Percentiles rank a stretch among this genome's conserved stretches.
Evolutionary conservation across 305 asterid genomes (phyloP).

Genomic region (Ruellia speciosa): DNA sequence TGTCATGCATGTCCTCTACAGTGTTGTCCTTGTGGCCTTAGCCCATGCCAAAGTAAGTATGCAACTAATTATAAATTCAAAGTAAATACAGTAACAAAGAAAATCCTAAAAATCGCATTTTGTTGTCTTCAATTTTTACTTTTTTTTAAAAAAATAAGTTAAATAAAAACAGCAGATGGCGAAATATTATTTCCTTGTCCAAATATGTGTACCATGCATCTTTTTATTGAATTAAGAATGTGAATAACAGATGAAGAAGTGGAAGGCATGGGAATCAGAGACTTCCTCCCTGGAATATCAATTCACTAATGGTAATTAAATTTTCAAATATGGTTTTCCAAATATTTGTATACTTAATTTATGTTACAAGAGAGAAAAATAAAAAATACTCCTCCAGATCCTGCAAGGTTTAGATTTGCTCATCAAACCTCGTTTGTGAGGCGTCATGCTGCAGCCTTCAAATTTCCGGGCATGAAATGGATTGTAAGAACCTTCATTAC

Average conservation of each 20-base stretch:
- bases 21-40: slow-evolving; percentile 41
- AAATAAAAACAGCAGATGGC: neutral
- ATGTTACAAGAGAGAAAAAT: too few species aligned
- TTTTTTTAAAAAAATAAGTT: neutral
- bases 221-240: neutral
- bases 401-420: slow-evolving; percentile 52
- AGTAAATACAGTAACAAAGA: too few species aligned
- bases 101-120: neutral
- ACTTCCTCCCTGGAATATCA: slow-evolving; percentile 59
- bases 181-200: neutral
- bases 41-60: slow-evolving; percentile 54
- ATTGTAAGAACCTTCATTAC: slow-evolving; percentile 29
- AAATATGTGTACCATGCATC: neutral
- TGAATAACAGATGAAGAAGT: slow-evolving; percentile 48
- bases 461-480: slow-evolving; percentile 53
- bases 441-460: slow-evolving; percentile 47
- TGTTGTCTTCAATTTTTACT: neutral
- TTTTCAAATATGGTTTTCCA: neutral
- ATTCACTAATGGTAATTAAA: slow-evolving; percentile 43
- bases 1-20: slow-evolving; percentile 56
- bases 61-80: neutral
- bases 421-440: slow-evolving; percentile 64
- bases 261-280: slow-evolving; percentile 70
- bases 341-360: too few species aligned
- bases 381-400: slow-evolving; percentile 31